Evolutionary conservation across 441 rosid species (phyloP).

Genomic region (Eutrema salsugineum): DNA sequence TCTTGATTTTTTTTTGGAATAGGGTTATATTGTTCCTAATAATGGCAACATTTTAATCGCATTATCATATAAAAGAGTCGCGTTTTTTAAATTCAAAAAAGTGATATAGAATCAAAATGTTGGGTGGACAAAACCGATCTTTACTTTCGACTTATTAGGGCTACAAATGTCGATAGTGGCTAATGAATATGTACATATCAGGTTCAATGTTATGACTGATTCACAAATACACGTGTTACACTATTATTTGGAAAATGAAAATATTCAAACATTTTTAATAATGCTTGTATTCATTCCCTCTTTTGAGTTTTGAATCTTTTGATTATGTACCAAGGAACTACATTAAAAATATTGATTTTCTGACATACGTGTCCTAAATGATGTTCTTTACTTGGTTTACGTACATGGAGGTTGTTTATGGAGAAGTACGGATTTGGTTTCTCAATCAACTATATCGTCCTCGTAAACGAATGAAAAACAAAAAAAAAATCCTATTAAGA

Average conservation of each 20-base stretch:
- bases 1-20: neutral
- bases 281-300: conserved; percentile 2
- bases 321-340: neutral
- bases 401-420: neutral
- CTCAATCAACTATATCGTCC: neutral
- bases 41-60: neutral
- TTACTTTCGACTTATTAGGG: neutral
- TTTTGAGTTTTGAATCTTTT: conserved; percentile 4
- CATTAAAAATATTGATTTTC: neutral
- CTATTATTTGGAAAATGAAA: neutral
- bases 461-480: neutral
- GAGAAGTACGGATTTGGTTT: conserved; percentile 3
- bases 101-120: neutral
- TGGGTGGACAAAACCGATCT: neutral
- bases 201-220: conserved; percentile 1
- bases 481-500: neutral
- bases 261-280: neutral
- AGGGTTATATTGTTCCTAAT: neutral
- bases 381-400: neutral
- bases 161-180: neutral
- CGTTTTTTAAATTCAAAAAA: neutral
- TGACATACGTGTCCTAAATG: conserved; percentile 6
- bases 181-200: neutral
- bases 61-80: neutral
- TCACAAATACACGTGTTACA: conserved; percentile 8